Base-by-base conservation (phyloP, 306 rosid species). In the Prosopis cineraria region DNA sequence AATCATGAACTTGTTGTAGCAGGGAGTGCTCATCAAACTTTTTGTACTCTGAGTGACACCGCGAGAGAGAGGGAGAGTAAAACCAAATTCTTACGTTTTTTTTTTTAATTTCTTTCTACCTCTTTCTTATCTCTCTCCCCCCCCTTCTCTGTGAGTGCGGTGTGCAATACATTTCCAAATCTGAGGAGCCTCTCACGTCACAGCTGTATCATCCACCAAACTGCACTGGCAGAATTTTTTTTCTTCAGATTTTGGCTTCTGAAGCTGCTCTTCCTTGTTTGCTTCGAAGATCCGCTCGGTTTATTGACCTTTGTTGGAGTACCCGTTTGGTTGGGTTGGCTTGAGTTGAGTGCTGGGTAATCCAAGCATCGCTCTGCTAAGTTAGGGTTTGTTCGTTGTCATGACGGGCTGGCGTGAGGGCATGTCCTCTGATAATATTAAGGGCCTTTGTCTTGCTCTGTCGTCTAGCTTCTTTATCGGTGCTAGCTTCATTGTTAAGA, bases 401-500 rank as follows among this genome's bases (percentile, higher is more conserved):
- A 68, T 78, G 74, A 34, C 81, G 3, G 87, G 90, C 63, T 92
- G 93, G 93, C 87, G 87, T 41, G 97, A 79, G 83, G 98, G 97
- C 11, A 91, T 93, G 97, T 89, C 98, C 77, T 80, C 93, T 39
- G 98, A 91, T 37, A 93, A 93, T 68, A 64, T 93, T 2, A 93
- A 91, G 58, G 98, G 98, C 37, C 75, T 93, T 41, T 73, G 84
- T 45, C 95, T 93, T 25, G 98, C 92, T 72, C 90, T 93, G 37
- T 93, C 98, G 0, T 93, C 98, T 0, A 93, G 98, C 81, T 48
- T 93, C 65, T 93, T 93, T 73, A 93, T 93, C 45, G 98, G 98
- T 20, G 98, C 89, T 16, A 91, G 97, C 72, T 93, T 93, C 82
- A 93, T 93, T 79, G 97, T 93, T 30, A 93, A 93, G 77, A 93